A percentile compares a stretch with the other conserved stretches of the same genome.
Evolutionary conservation across 2,329 filamentous ascomycete species (phyloP).

Genomic region (Delphinella strobiligena): DNA sequence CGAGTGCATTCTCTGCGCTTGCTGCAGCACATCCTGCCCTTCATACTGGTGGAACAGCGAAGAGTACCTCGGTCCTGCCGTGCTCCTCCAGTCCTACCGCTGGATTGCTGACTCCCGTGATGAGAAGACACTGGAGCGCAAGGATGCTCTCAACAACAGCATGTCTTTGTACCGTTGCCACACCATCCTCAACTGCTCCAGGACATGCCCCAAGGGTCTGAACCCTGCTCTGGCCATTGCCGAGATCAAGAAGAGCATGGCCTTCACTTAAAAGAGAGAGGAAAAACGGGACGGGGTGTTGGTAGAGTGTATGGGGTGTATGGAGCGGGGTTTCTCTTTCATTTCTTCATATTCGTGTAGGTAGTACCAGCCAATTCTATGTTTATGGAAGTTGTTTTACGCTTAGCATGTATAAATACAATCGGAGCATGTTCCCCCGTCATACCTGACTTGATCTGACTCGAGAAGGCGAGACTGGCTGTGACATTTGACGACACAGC

Average conservation of each 20-base stretch:
- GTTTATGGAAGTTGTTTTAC: too few relatives aligned
- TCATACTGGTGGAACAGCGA: slow-evolving; percentile 99
- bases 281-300: background rate
- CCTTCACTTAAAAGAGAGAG: slow-evolving; percentile 29
- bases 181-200: slow-evolving; percentile 97
- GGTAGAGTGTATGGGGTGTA: background rate
- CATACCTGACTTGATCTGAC: too few relatives aligned
- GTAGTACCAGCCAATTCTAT: background rate
- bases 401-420: too few relatives aligned
- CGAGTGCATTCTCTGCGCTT: slow-evolving; percentile 98
- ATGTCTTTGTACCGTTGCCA: slow-evolving; percentile 99
- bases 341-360: background rate
- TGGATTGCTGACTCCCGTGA: slow-evolving; percentile 95
- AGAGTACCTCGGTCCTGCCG: slow-evolving; percentile 94
- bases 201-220: slow-evolving; percentile 94
- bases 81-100: slow-evolving; percentile 94
- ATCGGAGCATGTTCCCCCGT: too few relatives aligned
- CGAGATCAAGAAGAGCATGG: slow-evolving; percentile 97
- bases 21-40: slow-evolving; percentile 98
- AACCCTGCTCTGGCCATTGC: slow-evolving; percentile 94
- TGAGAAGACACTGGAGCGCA: slow-evolving; percentile 76
- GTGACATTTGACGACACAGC: too few relatives aligned
- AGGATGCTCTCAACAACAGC: slow-evolving; percentile 87
- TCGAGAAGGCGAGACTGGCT: too few relatives aligned
- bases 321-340: background rate